These are phyloP conservation scores for Lachnellula subtilissima DNA, from an alignment of 2,329 filamentous ascomycete species.

Conservation along the genomic window DNA sequence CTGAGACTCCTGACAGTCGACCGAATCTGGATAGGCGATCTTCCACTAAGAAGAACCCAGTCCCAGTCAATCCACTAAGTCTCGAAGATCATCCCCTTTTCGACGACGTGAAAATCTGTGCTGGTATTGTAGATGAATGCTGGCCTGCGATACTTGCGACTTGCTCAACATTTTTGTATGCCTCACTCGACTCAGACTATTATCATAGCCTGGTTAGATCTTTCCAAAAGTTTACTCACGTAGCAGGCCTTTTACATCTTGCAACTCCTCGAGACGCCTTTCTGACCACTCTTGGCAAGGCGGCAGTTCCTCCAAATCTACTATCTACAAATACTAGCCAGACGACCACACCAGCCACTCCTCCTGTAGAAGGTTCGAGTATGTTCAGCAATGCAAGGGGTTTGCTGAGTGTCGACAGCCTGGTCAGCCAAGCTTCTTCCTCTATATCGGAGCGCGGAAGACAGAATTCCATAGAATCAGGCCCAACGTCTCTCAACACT, in stretches of 20 bases:
- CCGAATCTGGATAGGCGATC: slow-evolving; percentile 50
- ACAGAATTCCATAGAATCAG: slow-evolving; percentile 53
- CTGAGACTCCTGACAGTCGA: slow-evolving; percentile 23
- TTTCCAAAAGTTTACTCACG: slow-evolving; percentile 93
- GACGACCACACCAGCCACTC: slow-evolving; percentile 41
- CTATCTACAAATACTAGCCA: slow-evolving; percentile 55
- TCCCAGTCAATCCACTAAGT: slow-evolving; percentile 78
- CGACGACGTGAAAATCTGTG: slow-evolving; percentile 68
- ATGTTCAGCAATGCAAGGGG: slow-evolving; percentile 68
- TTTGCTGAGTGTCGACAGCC: slow-evolving; percentile 67
- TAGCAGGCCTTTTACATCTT: slow-evolving; percentile 81
- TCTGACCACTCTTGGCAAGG: slow-evolving; percentile 87
- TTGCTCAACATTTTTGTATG: slow-evolving; percentile 92
- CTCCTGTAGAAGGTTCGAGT: slow-evolving; percentile 45
- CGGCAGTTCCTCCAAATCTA: slow-evolving; percentile 80
- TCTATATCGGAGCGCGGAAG: slow-evolving; percentile 55
- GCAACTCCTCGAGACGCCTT: slow-evolving; percentile 89
- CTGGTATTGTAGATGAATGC: slow-evolving; percentile 79
- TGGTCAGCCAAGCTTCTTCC: slow-evolving; percentile 55
- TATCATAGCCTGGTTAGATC: slow-evolving; percentile 89
- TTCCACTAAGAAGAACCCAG: slow-evolving; percentile 69
- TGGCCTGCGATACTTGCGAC: slow-evolving; percentile 95
- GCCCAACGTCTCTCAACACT: slow-evolving; percentile 62
- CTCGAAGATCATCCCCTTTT: slow-evolving; percentile 69
- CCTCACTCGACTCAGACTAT: slow-evolving; percentile 85